phyloP scores from a whole-genome alignment of 169 alveolate species.

The Cryptosporidium ubiquitum region DNA sequence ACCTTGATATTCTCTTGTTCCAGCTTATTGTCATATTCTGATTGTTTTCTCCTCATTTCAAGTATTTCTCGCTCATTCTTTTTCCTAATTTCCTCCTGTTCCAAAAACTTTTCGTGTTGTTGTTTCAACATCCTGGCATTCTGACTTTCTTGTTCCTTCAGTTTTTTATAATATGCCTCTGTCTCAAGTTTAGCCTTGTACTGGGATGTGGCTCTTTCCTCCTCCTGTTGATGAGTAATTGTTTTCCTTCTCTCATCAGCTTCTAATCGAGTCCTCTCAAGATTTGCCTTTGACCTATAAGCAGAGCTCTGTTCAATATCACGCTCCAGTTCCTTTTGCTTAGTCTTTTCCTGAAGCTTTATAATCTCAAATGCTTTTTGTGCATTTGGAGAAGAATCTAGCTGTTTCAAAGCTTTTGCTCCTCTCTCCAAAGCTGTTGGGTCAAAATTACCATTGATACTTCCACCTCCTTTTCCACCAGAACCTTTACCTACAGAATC shows the following conservation, averaged over 20 bases:
- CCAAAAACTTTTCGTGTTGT: constrained; percentile 91
- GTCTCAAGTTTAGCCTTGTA: constrained; percentile 92
- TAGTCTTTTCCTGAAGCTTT: constrained; percentile 93
- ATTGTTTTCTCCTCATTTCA: constrained; percentile 79
- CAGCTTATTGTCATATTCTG: constrained; percentile 73
- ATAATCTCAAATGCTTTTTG: constrained; percentile 94
- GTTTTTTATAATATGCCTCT: constrained; percentile 91
- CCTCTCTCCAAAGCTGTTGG: constrained; percentile 99
- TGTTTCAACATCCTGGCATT: constrained; percentile 92
- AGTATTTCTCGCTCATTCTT: constrained; percentile 82
- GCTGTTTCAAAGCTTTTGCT: constrained; percentile 96
- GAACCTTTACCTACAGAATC: background rate
- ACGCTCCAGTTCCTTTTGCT: constrained; percentile 92
- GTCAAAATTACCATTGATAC: constrained; percentile 85
- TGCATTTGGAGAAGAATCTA: constrained; percentile 93
- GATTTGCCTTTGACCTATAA: constrained; percentile 80
- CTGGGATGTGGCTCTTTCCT: constrained; percentile 92
- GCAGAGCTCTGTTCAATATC: constrained; percentile 87
- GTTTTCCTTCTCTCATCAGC: constrained; percentile 93
- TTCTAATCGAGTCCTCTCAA: constrained; percentile 84
- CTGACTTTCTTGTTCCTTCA: constrained; percentile 92
- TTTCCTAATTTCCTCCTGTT: constrained; percentile 84
- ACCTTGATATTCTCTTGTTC: constrained; percentile 90
- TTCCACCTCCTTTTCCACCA: constrained; percentile 1
- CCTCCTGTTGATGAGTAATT: constrained; percentile 91